Base-by-base conservation (phyloP, 805 yeast species). In the Wickerhamiella siamensis region DNA sequence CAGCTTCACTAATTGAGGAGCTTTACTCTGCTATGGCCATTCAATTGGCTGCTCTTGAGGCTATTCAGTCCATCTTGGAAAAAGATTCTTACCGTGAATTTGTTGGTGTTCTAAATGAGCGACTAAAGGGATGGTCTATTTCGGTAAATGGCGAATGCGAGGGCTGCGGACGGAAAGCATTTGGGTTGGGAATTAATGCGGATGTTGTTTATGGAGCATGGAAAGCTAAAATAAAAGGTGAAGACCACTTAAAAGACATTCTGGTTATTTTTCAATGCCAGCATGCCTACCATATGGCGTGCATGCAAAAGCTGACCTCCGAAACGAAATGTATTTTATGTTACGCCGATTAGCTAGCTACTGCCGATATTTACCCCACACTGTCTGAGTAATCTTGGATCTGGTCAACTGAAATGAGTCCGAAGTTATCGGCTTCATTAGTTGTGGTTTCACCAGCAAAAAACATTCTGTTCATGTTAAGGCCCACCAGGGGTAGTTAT, bases 151-250 rank as follows among this genome's bases (percentile, higher is more conserved):
- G 67, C 31, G 73, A 69, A 38, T 87, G 96, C 57, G 79, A 79
- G 29, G 72, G 79, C 0, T 87, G 96, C 58, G 87, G 83, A 1
- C 75, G 75, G 47, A 63, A 63, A 17, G 61, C 86, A 27, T 78
- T 86, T 76, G 95, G 95, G 0, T 57, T 72, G 1, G 73, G 74
- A 1, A 55, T 80, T 2, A 62, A 67, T 19, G 62, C 72, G 2
- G 65, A 61, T 6, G 65, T 70, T 32, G 71, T 71, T 41, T 65
- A 67, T 34, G 63, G 45, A 3, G 43, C 38, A 2, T 53, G 57
- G 57, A 49, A 43, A 31, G 24, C 17, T 6, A 20, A 24, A 24
- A 24, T 24, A 12, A 24, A 24, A 24, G 12, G 12, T 24, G 12
- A 12, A 6, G 29, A 24, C 10, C 6, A 8, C 12, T 12, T 12